Conservation (phyloP, 1,139 yeast species). For the Geotrichum candidum region DNA sequence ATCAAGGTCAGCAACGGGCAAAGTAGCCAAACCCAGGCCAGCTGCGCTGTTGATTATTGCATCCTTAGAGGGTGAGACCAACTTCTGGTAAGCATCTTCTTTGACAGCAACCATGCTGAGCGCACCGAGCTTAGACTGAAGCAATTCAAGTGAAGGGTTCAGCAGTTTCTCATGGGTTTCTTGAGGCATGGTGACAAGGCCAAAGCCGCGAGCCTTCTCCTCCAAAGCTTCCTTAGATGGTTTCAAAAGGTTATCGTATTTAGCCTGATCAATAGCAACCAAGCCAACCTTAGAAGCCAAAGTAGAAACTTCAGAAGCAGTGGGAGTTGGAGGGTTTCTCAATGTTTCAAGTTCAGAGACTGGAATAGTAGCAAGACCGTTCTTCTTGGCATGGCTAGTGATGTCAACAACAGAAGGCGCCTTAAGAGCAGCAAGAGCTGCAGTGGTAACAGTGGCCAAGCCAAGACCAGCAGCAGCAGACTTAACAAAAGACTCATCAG, state of each 20-base stretch:
- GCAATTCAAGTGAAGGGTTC: slow-evolving; percentile 31
- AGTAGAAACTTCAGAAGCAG: slow-evolving; percentile 20
- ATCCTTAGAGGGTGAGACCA: slow-evolving; percentile 6
- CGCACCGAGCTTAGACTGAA: slow-evolving; percentile 5
- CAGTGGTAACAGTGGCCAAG: slow-evolving; percentile 34
- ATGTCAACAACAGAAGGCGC: slow-evolving; percentile 26
- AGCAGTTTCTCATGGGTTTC: slow-evolving; percentile 2
- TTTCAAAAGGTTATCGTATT: slow-evolving; percentile 21
- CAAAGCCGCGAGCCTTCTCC: slow-evolving; percentile 20
- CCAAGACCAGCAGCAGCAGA: slow-evolving; percentile 23
- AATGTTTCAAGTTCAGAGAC: slow-evolving; percentile 20
- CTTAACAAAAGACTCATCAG: slow-evolving; percentile 25
- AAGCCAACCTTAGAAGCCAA: slow-evolving; percentile 28
- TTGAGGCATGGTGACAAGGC: slow-evolving; percentile 7
- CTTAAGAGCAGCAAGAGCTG: slow-evolving; percentile 27
- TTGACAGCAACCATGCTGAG: slow-evolving; percentile 2
- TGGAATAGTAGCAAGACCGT: slow-evolving; percentile 25
- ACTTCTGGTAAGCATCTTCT: slow-evolving; percentile 32
- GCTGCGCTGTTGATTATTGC: slow-evolving; percentile 1
- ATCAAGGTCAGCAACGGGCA: slow-evolving; percentile 33
- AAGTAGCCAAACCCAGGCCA: slow-evolving; percentile 36
- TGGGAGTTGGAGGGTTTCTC: slow-evolving; percentile 22
- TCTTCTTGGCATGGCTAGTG: slow-evolving; percentile 31
- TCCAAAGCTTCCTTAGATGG: slow-evolving; percentile 25
- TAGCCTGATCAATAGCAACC: slow-evolving; percentile 25